Evolutionary conservation across 2,329 filamentous ascomycete genomes (phyloP).

Genomic region (Cladosporium sp.): DNA sequence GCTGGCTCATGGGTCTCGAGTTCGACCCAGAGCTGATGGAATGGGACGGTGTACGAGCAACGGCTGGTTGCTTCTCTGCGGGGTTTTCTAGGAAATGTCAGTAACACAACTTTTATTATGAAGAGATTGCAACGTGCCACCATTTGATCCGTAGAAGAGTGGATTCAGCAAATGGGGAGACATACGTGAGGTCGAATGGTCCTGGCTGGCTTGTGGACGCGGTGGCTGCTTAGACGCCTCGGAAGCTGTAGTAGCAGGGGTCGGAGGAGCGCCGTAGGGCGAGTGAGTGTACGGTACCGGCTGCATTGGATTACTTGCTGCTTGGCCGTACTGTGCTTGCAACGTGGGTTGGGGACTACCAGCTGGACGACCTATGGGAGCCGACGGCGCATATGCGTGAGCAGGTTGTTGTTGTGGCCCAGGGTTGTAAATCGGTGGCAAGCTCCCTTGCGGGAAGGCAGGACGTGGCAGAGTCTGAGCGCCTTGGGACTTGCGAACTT

Average conservation of each 20-base stretch:
- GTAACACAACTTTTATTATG: background rate
- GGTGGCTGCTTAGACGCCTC: slow-evolving; percentile 32
- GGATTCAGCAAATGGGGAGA: slow-evolving; percentile 51
- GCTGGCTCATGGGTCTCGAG: slow-evolving; percentile 28
- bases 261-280: slow-evolving; percentile 35
- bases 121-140: background rate
- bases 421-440: slow-evolving; percentile 32
- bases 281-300: slow-evolving; percentile 29
- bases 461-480: slow-evolving; percentile 34
- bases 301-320: slow-evolving; percentile 15
- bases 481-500: slow-evolving; percentile 35
- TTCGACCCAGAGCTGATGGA: slow-evolving; percentile 29
- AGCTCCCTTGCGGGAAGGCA: slow-evolving; percentile 28
- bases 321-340: background rate
- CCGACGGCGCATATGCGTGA: slow-evolving; percentile 5
- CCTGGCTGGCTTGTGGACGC: slow-evolving; percentile 36
- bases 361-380: background rate
- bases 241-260: slow-evolving; percentile 38
- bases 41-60: slow-evolving; percentile 32
- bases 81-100: slow-evolving; percentile 1
- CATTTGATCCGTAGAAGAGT: slow-evolving; percentile 31
- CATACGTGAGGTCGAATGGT: slow-evolving; percentile 46
- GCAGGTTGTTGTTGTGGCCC: slow-evolving; percentile 26
- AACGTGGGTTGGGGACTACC: slow-evolving; percentile 4
- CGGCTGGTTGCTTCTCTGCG: slow-evolving; percentile 12